These are phyloP conservation scores for Diversispora epigaea DNA, from an alignment of 192 early-diverging fungal species.

Conservation along the genomic window DNA sequence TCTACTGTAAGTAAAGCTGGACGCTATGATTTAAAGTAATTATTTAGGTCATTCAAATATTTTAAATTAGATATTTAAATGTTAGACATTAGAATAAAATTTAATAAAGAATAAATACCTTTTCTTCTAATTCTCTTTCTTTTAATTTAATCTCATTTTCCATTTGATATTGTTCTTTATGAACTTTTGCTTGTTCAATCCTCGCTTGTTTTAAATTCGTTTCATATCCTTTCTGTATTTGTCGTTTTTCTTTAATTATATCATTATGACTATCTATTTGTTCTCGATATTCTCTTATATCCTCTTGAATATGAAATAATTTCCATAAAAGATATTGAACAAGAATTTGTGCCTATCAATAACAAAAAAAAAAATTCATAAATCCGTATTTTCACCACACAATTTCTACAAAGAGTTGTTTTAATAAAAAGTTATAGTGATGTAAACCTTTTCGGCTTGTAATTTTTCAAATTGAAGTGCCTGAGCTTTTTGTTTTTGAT, in stretches of 20 bases:
- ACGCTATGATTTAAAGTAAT: conserved; percentile 43
- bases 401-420: not conserved
- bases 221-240: conserved; percentile 46
- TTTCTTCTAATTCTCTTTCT: conserved; percentile 71
- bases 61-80: not conserved
- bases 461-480: conserved; percentile 77
- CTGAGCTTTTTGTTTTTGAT: conserved; percentile 89
- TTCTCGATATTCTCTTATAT: conserved; percentile 57
- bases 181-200: conserved; percentile 71
- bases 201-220: conserved; percentile 62
- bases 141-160: conserved; percentile 76
- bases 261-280: conserved; percentile 61
- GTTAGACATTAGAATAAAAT: not conserved
- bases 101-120: conserved; percentile 27
- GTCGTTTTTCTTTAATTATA: conserved; percentile 38
- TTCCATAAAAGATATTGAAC: conserved; percentile 83
- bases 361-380: not conserved
- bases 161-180: conserved; percentile 66
- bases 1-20: conserved; percentile 62
- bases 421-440: not conserved
- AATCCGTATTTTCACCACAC: too few relatives aligned
- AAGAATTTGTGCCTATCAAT: conserved; percentile 57
- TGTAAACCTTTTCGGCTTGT: conserved; percentile 55
- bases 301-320: conserved; percentile 82
- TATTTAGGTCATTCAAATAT: not conserved